Conservation (phyloP, 768 basidiomycete genomes). For the Lactarius hatsudake region DNA sequence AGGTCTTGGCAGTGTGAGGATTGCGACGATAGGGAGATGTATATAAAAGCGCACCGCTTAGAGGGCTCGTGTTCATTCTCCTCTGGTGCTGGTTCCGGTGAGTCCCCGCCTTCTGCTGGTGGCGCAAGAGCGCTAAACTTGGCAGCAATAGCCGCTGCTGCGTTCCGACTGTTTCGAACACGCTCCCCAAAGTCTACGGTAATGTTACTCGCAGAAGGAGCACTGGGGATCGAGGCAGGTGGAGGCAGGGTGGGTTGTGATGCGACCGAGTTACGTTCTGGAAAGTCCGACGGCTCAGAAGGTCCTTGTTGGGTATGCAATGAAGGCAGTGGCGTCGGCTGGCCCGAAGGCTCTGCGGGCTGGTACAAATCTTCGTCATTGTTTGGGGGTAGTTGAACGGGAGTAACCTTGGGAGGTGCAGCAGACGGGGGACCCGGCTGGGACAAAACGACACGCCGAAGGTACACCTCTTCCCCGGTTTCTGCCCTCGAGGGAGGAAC, state of each 20-base stretch:
- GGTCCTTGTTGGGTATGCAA: not conserved
- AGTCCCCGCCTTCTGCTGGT: slow-evolving; percentile 31
- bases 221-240: slow-evolving; percentile 48
- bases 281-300: slow-evolving; percentile 43
- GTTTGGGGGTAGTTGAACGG: slow-evolving; percentile 23
- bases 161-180: slow-evolving; percentile 49
- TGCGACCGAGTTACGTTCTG: slow-evolving; percentile 70
- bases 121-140: slow-evolving; percentile 57
- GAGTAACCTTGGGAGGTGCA: slow-evolving; percentile 8
- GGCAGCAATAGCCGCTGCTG: slow-evolving; percentile 82
- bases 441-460: slow-evolving; percentile 18
- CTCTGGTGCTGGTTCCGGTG: slow-evolving; percentile 33
- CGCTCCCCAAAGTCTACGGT: slow-evolving; percentile 54
- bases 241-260: slow-evolving; percentile 55
- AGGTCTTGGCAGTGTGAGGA: slow-evolving; percentile 35
- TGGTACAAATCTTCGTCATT: slow-evolving; percentile 35
- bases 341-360: slow-evolving; percentile 30
- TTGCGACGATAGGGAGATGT: slow-evolving; percentile 15
- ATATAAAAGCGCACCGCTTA: slow-evolving; percentile 25
- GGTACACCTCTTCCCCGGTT: slow-evolving; percentile 22
- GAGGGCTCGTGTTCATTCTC: slow-evolving; percentile 35
- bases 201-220: slow-evolving; percentile 31
- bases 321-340: slow-evolving; percentile 33
- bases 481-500: not conserved
- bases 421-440: not conserved